phyloP scores from a whole-genome alignment of 768 basidiomycete species.

The Plicaturopsis crispa region DNA sequence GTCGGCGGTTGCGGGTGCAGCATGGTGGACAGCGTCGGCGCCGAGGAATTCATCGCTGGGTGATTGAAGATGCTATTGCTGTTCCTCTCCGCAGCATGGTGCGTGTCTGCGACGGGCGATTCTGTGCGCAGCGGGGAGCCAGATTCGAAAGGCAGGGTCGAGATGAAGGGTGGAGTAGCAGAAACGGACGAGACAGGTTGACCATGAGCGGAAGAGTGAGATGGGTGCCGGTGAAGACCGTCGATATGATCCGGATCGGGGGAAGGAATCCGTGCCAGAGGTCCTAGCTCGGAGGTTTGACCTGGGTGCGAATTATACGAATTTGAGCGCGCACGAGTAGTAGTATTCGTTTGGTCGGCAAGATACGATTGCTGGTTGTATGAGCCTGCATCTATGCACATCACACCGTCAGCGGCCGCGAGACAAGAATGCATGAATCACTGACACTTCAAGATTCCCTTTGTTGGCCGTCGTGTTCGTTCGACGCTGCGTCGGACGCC shows the following conservation, averaged over 20 bases:
- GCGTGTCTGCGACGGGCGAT: constrained; percentile 25
- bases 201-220: constrained; percentile 41
- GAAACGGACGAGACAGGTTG: constrained; percentile 35
- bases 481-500: constrained; percentile 69
- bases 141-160: constrained; percentile 15
- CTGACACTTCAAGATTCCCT: constrained; percentile 87
- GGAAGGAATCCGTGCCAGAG: constrained; percentile 74
- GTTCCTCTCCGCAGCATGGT: constrained; percentile 24
- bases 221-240: constrained; percentile 67
- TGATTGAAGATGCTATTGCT: constrained; percentile 66
- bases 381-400: constrained; percentile 51
- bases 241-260: constrained; percentile 85
- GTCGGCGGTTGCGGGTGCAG: constrained; percentile 31
- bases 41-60: constrained; percentile 81
- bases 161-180: constrained; percentile 43
- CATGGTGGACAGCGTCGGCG: constrained; percentile 71
- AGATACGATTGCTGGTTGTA: constrained; percentile 61
- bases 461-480: constrained; percentile 54
- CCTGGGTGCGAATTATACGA: constrained; percentile 59
- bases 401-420: constrained; percentile 8
- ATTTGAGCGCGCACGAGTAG: constrained; percentile 65
- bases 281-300: constrained; percentile 52
- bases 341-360: constrained; percentile 31
- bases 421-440: constrained; percentile 13
- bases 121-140: constrained; percentile 32